phyloP scores from a whole-genome alignment of 257 asterid genomes.

The Gentiana dahurica region DNA sequence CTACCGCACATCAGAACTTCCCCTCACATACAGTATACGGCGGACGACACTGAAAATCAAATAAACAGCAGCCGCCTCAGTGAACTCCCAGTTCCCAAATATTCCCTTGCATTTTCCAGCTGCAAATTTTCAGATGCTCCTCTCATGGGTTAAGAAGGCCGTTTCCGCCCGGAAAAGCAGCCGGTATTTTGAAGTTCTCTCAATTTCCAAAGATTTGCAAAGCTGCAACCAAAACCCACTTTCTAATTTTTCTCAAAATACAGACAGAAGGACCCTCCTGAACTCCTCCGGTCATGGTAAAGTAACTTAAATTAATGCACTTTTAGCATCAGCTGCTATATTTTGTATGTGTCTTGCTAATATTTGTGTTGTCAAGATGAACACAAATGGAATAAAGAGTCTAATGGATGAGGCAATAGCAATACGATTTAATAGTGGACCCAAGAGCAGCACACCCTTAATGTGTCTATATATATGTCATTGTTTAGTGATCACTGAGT shows the following conservation, averaged over 20 bases:
- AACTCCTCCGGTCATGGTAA: no score
- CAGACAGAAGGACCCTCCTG: conserved; percentile 6
- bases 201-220: conserved; percentile 8
- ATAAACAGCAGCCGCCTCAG: no score
- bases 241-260: conserved; percentile 11
- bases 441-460: no score
- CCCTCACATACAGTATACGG: no score
- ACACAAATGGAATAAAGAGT: conserved; percentile 4
- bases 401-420: conserved; percentile 15
- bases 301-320: no score
- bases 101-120: background rate
- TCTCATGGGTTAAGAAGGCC: conserved; percentile 26
- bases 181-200: conserved; percentile 15
- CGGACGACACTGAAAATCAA: no score
- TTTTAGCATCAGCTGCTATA: no score
- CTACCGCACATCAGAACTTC: no score
- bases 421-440: background rate
- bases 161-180: conserved; percentile 26
- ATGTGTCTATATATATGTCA: no score
- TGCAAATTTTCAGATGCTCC: conserved; percentile 28
- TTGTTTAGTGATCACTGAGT: no score
- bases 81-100: no score
- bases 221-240: conserved; percentile 6
- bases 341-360: no score
- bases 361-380: background rate